These are phyloP conservation scores for Pilatotrama ljubarskyi DNA, from an alignment of 768 basidiomycete genomes.

Conservation along the genomic window DNA sequence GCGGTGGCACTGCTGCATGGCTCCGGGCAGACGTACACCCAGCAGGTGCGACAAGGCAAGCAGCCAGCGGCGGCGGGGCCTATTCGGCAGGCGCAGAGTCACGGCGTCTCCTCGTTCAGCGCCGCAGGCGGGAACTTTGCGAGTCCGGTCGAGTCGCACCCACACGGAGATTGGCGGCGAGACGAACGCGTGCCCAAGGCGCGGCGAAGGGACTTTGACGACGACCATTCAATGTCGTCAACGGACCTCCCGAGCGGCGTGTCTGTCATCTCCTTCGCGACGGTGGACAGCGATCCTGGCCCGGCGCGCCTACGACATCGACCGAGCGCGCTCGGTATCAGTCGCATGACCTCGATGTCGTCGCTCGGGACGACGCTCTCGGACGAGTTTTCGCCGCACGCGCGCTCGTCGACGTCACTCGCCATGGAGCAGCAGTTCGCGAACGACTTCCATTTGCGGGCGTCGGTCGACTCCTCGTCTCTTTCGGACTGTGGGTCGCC, in stretches of 20 bases:
- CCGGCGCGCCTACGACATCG: slow-evolving; percentile 65
- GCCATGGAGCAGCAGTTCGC: slow-evolving; percentile 74
- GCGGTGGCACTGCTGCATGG: slow-evolving; percentile 38
- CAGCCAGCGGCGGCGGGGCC: slow-evolving; percentile 56
- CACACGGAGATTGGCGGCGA: slow-evolving; percentile 46
- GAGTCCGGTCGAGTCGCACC: slow-evolving; percentile 17
- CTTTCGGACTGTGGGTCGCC: slow-evolving; percentile 71
- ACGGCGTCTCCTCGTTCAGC: slow-evolving; percentile 48
- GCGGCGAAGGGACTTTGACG: slow-evolving; percentile 81
- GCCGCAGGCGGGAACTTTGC: slow-evolving; percentile 63
- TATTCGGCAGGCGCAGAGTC: slow-evolving; percentile 57
- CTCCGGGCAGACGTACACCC: slow-evolving; percentile 35
- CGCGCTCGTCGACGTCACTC: slow-evolving; percentile 78
- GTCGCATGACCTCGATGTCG: slow-evolving; percentile 73
- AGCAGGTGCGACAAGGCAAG: slow-evolving; percentile 37
- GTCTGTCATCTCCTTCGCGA: slow-evolving; percentile 79
- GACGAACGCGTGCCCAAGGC: slow-evolving; percentile 72
- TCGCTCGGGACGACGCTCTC: slow-evolving; percentile 74
- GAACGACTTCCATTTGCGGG: slow-evolving; percentile 72
- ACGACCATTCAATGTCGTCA: slow-evolving; percentile 89
- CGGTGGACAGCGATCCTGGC: slow-evolving; percentile 86
- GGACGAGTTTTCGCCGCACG: slow-evolving; percentile 66
- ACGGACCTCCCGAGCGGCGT: slow-evolving; percentile 81
- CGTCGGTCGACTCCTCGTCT: slow-evolving; percentile 61
- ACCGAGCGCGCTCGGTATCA: slow-evolving; percentile 63